phyloP scores from a whole-genome alignment of 2,329 filamentous ascomycete genomes.

The Parastagonospora nodorum region DNA sequence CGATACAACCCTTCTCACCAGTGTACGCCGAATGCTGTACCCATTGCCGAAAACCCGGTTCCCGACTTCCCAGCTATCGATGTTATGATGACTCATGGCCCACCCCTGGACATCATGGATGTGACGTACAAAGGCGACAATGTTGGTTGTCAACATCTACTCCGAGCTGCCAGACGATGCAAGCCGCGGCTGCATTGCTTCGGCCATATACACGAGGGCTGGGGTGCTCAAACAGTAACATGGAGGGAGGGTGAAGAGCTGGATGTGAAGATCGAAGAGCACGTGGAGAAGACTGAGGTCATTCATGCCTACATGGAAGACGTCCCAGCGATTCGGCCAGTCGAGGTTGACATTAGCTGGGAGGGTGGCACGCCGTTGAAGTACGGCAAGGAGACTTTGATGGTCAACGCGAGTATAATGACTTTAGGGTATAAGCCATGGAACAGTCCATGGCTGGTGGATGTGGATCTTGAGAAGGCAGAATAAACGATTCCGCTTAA shows the following conservation, averaged over 20 bases:
- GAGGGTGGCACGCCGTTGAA: constrained; percentile 36
- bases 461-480: constrained; percentile 52
- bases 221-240: constrained; percentile 42
- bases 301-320: constrained; percentile 24
- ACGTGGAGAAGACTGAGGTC: constrained; percentile 19
- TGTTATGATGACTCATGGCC: constrained; percentile 66
- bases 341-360: constrained; percentile 40
- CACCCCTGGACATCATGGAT: constrained; percentile 59
- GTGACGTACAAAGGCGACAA: constrained; percentile 31
- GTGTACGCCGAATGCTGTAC: constrained; percentile 26
- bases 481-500: background rate
- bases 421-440: constrained; percentile 53
- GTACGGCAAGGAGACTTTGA: constrained; percentile 58
- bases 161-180: constrained; percentile 56
- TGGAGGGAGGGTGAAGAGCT: constrained; percentile 42
- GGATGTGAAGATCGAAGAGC: constrained; percentile 20
- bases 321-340: constrained; percentile 26
- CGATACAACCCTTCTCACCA: constrained; percentile 54
- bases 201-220: constrained; percentile 65
- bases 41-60: constrained; percentile 47
- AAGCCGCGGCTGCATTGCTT: constrained; percentile 64
- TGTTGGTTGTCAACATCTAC: constrained; percentile 62
- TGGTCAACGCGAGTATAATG: constrained; percentile 65
- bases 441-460: constrained; percentile 62
- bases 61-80: constrained; percentile 56